Conservation (phyloP, 2,329 filamentous ascomycete species). For the Phialocephala subalpina region DNA sequence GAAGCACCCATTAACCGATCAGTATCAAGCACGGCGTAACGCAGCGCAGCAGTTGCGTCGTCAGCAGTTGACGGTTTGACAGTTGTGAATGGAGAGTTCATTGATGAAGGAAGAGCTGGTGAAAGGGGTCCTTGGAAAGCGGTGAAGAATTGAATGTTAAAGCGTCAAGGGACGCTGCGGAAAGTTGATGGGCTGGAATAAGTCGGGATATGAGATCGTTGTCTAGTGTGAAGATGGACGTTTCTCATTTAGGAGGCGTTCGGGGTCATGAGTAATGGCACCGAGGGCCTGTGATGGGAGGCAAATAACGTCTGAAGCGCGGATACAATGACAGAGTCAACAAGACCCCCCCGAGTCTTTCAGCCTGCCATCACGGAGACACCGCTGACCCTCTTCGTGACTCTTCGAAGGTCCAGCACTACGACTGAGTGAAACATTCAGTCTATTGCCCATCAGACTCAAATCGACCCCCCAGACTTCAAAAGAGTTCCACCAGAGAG, state of each 20-base stretch:
- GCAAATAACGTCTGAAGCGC: neutral
- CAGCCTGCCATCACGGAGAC: neutral
- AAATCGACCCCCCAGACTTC: neutral
- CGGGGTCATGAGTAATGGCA: neutral
- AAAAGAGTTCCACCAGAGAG: neutral
- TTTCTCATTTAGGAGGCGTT: neutral
- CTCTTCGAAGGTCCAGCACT: neutral
- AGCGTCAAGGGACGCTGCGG: slow-evolving; percentile 4
- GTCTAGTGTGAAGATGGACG: neutral
- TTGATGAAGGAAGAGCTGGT: neutral
- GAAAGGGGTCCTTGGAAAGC: neutral
- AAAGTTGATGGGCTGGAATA: neutral
- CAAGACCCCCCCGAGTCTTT: neutral
- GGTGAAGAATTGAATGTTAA: neutral
- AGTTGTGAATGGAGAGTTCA: neutral
- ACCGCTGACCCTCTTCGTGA: neutral
- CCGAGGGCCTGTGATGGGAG: neutral
- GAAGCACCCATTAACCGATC: neutral
- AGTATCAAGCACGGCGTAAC: neutral
- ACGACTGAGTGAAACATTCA: neutral
- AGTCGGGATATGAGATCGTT: neutral
- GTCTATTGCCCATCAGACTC: neutral
- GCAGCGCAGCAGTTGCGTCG: neutral
- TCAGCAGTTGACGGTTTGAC: neutral
- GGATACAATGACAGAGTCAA: neutral